These are phyloP conservation scores for Holtermannia corniformis DNA, from an alignment of 768 basidiomycete species.

Conservation along the genomic window DNA sequence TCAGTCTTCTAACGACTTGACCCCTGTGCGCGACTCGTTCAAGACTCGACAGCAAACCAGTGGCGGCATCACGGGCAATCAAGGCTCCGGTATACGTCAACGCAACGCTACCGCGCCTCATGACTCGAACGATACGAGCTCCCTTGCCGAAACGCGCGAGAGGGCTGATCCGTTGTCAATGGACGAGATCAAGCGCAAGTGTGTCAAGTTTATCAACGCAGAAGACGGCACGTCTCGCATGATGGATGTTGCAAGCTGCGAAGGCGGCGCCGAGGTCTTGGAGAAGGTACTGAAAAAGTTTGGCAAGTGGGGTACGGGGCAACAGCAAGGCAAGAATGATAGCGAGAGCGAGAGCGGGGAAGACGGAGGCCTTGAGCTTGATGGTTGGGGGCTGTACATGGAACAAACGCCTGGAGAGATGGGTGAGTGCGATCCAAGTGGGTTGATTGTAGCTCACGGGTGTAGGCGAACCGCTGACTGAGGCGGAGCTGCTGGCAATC, in stretches of 20 bases:
- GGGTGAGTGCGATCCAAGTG: slow-evolving; percentile 38
- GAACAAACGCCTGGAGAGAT: slow-evolving; percentile 48
- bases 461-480: slow-evolving; percentile 64
- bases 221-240: slow-evolving; percentile 66
- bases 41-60: too few relatives aligned
- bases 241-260: slow-evolving; percentile 65
- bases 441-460: neutral
- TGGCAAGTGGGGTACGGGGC: slow-evolving; percentile 49
- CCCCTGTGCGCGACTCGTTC: neutral
- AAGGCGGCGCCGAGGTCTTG: slow-evolving; percentile 73
- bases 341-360: slow-evolving; percentile 55
- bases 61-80: neutral
- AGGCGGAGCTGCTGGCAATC: slow-evolving; percentile 69
- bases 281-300: slow-evolving; percentile 86
- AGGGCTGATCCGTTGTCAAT: slow-evolving; percentile 45
- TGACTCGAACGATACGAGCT: neutral
- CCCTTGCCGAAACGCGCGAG: neutral
- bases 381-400: slow-evolving; percentile 80
- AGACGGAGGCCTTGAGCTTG: slow-evolving; percentile 62
- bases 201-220: slow-evolving; percentile 76
- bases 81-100: neutral
- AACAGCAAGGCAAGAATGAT: slow-evolving; percentile 40
- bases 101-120: neutral
- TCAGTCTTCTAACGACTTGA: neutral
- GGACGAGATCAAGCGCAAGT: slow-evolving; percentile 69